Percentiles rank a stretch among this genome's conserved stretches.
Conservation (phyloP, 108 stramenopile species). For the Skeletonema marinoi region DNA sequence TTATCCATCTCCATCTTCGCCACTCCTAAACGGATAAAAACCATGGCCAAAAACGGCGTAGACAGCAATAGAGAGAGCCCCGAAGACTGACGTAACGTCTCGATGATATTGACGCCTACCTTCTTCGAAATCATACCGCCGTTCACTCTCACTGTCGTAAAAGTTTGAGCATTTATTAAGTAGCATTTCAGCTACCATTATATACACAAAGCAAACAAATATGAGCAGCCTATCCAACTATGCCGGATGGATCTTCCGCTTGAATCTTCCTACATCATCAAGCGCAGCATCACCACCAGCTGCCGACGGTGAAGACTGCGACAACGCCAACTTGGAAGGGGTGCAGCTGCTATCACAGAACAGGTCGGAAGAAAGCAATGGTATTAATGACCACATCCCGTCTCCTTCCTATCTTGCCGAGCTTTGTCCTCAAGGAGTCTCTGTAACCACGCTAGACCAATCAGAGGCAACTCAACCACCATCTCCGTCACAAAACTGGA, state of each 20-base stretch:
- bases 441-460: conserved; percentile 2
- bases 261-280: background rate
- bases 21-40: background rate
- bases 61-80: background rate
- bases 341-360: conserved; percentile 14
- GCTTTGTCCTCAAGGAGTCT: conserved; percentile 41
- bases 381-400: background rate
- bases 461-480: background rate
- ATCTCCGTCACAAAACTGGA: conserved; percentile 23
- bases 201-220: background rate
- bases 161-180: background rate
- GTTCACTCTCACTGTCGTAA: background rate
- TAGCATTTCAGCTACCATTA: background rate
- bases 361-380: background rate
- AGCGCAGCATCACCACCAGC: background rate
- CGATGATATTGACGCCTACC: background rate
- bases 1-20: background rate
- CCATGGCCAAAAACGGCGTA: background rate
- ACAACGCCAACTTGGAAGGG: conserved; percentile 1
- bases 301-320: background rate
- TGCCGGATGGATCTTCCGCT: conserved; percentile 2
- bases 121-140: background rate
- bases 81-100: background rate
- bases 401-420: conserved; percentile 35
- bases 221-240: background rate